phyloP scores from a whole-genome alignment of 1,284 basidiomycete species.

The Rhodotorula sp. region DNA sequence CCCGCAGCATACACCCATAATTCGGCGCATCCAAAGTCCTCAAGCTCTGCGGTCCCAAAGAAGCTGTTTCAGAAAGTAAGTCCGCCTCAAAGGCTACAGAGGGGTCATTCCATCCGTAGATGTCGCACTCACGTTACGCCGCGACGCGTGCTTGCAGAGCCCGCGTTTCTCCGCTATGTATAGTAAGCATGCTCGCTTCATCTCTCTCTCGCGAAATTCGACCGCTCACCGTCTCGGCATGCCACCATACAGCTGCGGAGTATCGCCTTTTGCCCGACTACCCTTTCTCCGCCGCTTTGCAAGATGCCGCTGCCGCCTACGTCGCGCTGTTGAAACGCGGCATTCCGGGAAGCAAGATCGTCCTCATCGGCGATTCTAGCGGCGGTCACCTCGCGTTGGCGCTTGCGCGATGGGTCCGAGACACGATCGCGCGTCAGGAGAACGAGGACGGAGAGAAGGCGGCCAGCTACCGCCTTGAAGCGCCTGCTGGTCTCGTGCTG shows the following conservation, averaged over 20 bases:
- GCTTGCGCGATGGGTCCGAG: conserved; percentile 48
- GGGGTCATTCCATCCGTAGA: rapidly evolving
- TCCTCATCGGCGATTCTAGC: conserved; percentile 50
- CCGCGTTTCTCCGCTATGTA: conserved; percentile 21
- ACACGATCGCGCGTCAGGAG: conserved; percentile 15
- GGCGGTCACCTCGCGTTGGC: conserved; percentile 50
- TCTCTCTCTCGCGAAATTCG: not conserved
- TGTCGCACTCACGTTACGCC: too few relatives aligned
- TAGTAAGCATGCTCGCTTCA: not conserved
- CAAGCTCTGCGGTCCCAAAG: conserved; percentile 9
- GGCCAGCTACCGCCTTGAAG: not conserved
- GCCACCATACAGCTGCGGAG: conserved; percentile 19
- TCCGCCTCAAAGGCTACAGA: too few relatives aligned
- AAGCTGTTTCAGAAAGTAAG: conserved; percentile 17
- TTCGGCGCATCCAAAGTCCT: conserved; percentile 17
- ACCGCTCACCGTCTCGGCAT: not conserved
- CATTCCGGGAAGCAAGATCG: conserved; percentile 37
- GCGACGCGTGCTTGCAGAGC: too few relatives aligned
- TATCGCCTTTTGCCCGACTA: conserved; percentile 34
- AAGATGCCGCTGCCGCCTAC: conserved; percentile 33
- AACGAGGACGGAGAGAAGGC: not conserved
- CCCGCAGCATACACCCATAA: conserved; percentile 29
- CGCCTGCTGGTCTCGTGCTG: conserved; percentile 28
- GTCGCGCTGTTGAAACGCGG: conserved; percentile 23
- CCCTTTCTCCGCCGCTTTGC: conserved; percentile 34